Evolutionary conservation across 345 rosid genomes (phyloP).

Genomic region (Ailanthus altissimus): DNA sequence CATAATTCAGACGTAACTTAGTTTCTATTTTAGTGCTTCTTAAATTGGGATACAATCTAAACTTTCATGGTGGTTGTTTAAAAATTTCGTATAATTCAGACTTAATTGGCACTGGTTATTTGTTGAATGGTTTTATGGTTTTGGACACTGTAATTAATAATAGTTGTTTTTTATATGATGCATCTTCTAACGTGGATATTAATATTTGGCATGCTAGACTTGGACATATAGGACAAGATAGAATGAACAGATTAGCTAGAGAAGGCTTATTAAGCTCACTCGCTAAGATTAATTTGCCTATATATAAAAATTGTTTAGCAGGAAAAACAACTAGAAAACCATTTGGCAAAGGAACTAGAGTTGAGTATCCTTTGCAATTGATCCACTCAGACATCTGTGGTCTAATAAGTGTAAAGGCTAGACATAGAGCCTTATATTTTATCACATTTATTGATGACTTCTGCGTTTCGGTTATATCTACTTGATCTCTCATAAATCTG

Average conservation of each 20-base stretch:
- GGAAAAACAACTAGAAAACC: not conserved
- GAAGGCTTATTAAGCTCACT: no score
- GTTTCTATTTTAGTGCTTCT: no score
- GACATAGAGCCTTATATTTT: not conserved
- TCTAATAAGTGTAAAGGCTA: not conserved
- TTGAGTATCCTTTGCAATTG: not conserved
- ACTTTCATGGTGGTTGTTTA: no score
- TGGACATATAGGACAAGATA: no score
- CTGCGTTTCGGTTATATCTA: not conserved
- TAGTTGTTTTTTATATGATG: not conserved
- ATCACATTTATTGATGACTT: not conserved
- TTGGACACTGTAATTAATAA: no score
- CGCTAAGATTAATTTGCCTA: not conserved
- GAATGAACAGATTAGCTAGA: no score
- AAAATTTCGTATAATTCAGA: no score
- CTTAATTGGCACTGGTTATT: not conserved
- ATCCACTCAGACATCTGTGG: not conserved
- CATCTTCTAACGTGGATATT: not conserved
- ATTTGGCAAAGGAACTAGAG: not conserved
- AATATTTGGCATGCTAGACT: not conserved
- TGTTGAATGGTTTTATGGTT: not conserved
- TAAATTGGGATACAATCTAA: no score
- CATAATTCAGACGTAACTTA: no score
- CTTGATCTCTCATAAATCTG: no score
- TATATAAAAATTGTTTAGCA: not conserved